These are phyloP conservation scores for Sporisorium graminicola DNA, from an alignment of 1,284 basidiomycete species.

Conservation along the genomic window DNA sequence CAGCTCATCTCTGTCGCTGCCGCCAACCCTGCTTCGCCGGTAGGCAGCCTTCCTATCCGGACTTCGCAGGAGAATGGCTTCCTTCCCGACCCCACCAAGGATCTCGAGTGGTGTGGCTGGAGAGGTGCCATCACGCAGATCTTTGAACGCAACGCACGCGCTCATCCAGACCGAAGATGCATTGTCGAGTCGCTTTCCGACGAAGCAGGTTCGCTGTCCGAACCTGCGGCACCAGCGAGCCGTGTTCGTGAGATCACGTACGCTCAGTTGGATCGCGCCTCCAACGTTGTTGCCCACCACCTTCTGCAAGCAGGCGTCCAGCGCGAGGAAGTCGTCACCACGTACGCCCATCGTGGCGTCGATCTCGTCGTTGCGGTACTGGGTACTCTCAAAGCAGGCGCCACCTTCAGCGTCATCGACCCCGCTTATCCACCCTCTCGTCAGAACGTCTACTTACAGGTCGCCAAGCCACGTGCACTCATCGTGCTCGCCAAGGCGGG, in stretches of 20 bases:
- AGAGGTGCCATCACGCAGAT: conserved; percentile 92
- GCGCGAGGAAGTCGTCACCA: conserved; percentile 96
- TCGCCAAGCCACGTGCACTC: conserved; percentile 92
- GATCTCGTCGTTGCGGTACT: conserved; percentile 97
- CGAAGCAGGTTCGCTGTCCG: conserved; percentile 74
- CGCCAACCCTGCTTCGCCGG: conserved; percentile 71
- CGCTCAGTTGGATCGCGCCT: conserved; percentile 82
- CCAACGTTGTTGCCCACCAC: conserved; percentile 92
- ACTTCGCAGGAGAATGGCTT: conserved; percentile 79
- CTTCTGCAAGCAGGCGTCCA: conserved; percentile 86
- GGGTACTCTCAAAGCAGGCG: conserved; percentile 95
- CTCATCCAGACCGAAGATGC: conserved; percentile 64
- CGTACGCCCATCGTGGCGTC: conserved; percentile 97
- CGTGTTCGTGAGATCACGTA: conserved; percentile 80
- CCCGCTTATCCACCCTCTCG: conserved; percentile 95
- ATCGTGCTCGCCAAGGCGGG: conserved; percentile 94
- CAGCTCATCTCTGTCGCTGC: conserved; percentile 81
- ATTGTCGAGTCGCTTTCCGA: conserved; percentile 74
- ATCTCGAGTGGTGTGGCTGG: conserved; percentile 97
- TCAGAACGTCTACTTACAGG: conserved; percentile 94
- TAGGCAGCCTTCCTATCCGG: conserved; percentile 63
- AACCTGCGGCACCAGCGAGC: conserved; percentile 73
- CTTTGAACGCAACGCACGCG: conserved; percentile 65
- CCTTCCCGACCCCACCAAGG: conserved; percentile 85
- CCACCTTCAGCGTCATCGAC: conserved; percentile 97